phyloP scores from a whole-genome alignment of 2,329 filamentous ascomycete species.

The Fusarium chaquense region DNA sequence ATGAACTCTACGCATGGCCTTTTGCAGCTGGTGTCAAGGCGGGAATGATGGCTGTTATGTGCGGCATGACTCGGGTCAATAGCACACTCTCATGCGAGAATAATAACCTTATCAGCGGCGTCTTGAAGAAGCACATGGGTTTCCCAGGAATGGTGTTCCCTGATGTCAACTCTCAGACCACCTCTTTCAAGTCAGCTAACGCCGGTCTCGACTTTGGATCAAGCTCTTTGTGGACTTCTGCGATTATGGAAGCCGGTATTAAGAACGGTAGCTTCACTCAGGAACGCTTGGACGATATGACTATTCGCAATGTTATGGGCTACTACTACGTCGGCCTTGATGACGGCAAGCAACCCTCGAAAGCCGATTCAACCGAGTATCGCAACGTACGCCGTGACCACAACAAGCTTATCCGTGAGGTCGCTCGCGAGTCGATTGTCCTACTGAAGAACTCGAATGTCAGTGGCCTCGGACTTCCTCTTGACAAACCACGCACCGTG shows the following conservation, averaged over 20 bases:
- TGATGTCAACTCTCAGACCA: constrained; percentile 54
- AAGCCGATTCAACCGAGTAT: constrained; percentile 56
- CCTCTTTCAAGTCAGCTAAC: not conserved
- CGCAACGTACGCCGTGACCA: constrained; percentile 65
- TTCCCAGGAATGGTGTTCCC: constrained; percentile 78
- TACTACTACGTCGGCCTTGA: constrained; percentile 14
- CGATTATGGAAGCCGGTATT: not conserved
- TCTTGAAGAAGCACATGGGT: constrained; percentile 77
- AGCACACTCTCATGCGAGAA: constrained; percentile 62
- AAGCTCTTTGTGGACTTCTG: not conserved
- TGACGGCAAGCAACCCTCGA: constrained; percentile 61
- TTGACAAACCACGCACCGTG: constrained; percentile 54
- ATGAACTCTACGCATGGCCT: constrained; percentile 82
- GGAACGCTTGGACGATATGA: constrained; percentile 5
- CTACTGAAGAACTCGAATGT: constrained; percentile 66
- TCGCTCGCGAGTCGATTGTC: constrained; percentile 67
- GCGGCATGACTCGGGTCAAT: constrained; percentile 48
- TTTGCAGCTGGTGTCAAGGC: constrained; percentile 80
- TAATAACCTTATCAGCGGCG: constrained; percentile 73
- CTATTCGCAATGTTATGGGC: not conserved
- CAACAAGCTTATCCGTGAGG: constrained; percentile 58
- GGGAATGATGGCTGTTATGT: constrained; percentile 83
- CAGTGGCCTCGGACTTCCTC: constrained; percentile 56
- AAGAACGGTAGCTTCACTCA: not conserved
- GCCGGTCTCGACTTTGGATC: not conserved